Evolutionary conservation across 1,139 yeast species (phyloP), one percentile per base, ranked within the genome.

Genomic region (Debaryomyces coudertii): DNA sequence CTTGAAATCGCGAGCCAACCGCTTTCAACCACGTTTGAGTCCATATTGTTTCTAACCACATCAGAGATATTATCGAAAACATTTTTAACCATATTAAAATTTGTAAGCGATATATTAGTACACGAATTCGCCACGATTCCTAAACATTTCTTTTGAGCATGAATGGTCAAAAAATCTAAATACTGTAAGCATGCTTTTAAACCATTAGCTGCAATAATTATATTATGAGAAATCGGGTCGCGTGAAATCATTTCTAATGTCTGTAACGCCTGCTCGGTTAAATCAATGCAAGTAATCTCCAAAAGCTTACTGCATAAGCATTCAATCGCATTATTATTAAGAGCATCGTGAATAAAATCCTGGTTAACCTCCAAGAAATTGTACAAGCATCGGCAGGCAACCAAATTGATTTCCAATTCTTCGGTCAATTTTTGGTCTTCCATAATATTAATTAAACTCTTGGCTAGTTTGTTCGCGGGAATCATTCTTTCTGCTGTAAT

Each of bases 221-320:
- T 76, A 42, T 68, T 63, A 50, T 73, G 79, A 7, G 77, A 55
- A 2, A 84, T 79, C 7, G 78, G 72, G 36, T 79, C 77, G 48
- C 84, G 68, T 1, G 90, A 82, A 9, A 87, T 79, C 66, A 82
- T 74, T 61, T 86, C 92, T 45, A 87, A 67, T 0, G 95, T 84
- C 54, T 86, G 92, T 37, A 93, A 68, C 0, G 93, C 92, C 63
- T 92, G 97, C 62, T 93, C 99, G 0, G 97, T 79, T 48, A 93
- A 72, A 62, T 93, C 99, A 45, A 93, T 92, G 61, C 82, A 90
- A 47, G 83, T 82, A 15, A 92, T 86, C 54, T 90, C 96, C 53
- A 80, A 63, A 38, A 93, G 66, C 55, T 87, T 87, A 9, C 75
- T 71, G 54, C 88, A 82, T 36, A 93, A 69, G 0, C 80, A 82